Evolutionary conservation across 805 yeast genomes (phyloP), one percentile per base, ranked within the genome.

Genomic region (Groenewaldozyma tartarivorans): DNA sequence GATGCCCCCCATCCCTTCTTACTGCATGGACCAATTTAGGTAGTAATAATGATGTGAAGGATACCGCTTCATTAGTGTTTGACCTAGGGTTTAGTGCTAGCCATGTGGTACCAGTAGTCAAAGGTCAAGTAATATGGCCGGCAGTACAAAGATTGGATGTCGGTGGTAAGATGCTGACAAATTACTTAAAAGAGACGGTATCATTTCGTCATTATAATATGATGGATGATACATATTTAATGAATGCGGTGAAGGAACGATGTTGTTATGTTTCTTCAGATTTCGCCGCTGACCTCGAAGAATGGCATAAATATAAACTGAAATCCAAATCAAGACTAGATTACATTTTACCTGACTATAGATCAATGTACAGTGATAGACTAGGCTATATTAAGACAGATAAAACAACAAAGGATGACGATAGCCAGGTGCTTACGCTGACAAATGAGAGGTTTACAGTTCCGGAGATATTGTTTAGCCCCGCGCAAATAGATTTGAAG

Each of bases 151-250:
- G 84, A 46, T 62, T 88, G 40, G 90, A 87, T 35, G 74, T 94
- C 36, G 98, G 92, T 0, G 99, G 99, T 0, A 72, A 84, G 42
- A 67, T 84, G 38, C 61, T 92, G 39, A 84, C 86, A 40, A 95
- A 96, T 3, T 74, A 80, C 38, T 60, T 94, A 39, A 71, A 87
- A 47, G 97, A 92, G 55, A 69, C 84, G 37, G 74, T 90, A 9
- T 85, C 96, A 2, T 92, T 82, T 55, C 69, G 96, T 40, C 92
- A 92, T 63, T 92, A 88, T 58, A 90, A 92, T 54, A 87, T 92
- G 50, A 78, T 85, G 56, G 96, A 92, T 46, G 99, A 94, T 60
- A 80, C 95, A 0, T 67, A 82, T 2, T 62, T 92, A 36, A 79
- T 92, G 37, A 85, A 87, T 55, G 78, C 81, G 36, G 82, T 94